Evolutionary conservation across 2,329 filamentous ascomycete species (phyloP).

Genomic region (Botryosphaeria dothidea): DNA sequence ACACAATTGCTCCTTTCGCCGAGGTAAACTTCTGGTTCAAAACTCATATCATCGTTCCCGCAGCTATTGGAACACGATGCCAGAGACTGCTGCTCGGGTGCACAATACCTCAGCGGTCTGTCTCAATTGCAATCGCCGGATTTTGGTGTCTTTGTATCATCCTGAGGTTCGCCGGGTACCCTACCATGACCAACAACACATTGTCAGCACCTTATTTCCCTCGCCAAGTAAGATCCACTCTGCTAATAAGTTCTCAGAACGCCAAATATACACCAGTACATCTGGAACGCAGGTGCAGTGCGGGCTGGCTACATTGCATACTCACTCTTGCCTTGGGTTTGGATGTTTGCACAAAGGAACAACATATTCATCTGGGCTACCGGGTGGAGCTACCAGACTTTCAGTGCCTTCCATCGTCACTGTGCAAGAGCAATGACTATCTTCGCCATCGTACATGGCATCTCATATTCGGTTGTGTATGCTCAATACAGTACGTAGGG

Average conservation of each 20-base stretch:
- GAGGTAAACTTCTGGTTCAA: conserved; percentile 34
- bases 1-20: no score
- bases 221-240: conserved; percentile 23
- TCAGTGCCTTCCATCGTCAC: conserved; percentile 68
- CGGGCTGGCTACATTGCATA: conserved; percentile 65
- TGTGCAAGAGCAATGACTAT: conserved; percentile 63
- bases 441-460: conserved; percentile 63
- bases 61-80: conserved; percentile 44
- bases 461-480: conserved; percentile 57
- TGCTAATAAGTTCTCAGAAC: conserved; percentile 21
- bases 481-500: conserved; percentile 30
- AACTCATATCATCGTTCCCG: conserved; percentile 45
- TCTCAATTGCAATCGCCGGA: conserved; percentile 45
- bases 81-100: conserved; percentile 45
- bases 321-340: conserved; percentile 64
- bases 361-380: conserved; percentile 67
- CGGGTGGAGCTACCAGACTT: conserved; percentile 68
- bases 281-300: conserved; percentile 61
- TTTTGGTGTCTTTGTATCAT: conserved; percentile 49
- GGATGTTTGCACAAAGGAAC: conserved; percentile 68
- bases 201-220: conserved; percentile 45
- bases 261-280: conserved; percentile 37
- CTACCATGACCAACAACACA: conserved; percentile 46
- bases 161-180: conserved; percentile 47
- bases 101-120: conserved; percentile 51